A percentile compares a stretch with the other conserved stretches of the same genome.
These are phyloP conservation scores for Clavariopsis aquatica DNA, from an alignment of 495 filamentous ascomycete genomes.

Conservation along the genomic window DNA sequence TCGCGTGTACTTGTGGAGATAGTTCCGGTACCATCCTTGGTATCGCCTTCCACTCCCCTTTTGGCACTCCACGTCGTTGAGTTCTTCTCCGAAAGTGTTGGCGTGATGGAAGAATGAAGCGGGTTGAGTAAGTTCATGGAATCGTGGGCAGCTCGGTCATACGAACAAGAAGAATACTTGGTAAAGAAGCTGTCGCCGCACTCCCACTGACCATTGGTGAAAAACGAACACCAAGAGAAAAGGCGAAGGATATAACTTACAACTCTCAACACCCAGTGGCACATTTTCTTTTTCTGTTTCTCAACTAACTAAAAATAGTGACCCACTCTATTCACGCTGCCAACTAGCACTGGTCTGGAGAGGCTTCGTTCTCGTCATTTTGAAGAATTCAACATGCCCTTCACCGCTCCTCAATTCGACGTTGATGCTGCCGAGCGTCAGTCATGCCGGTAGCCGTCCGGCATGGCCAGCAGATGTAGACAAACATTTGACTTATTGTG, in stretches of 20 bases:
- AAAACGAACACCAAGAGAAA: background rate
- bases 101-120: constrained; percentile 27
- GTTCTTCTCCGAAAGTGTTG: background rate
- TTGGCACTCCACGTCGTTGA: background rate
- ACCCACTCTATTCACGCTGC: background rate
- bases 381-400: background rate
- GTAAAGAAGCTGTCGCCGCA: constrained; percentile 37
- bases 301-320: background rate
- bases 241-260: constrained; percentile 11
- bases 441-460: constrained; percentile 6
- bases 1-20: background rate
- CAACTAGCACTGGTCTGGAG: background rate
- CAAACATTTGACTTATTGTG: constrained; percentile 1
- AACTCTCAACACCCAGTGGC: constrained; percentile 28
- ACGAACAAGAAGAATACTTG: constrained; percentile 33
- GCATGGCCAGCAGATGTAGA: background rate
- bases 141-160: constrained; percentile 32
- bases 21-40: background rate
- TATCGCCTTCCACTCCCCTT: background rate
- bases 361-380: background rate
- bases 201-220: constrained; percentile 35
- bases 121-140: constrained; percentile 27
- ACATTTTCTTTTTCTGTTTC: constrained; percentile 2
- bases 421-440: background rate
- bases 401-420: constrained; percentile 3